Evolutionary conservation across 2,329 filamentous ascomycete genomes (phyloP).

Genomic region (Xylaria digitata): DNA sequence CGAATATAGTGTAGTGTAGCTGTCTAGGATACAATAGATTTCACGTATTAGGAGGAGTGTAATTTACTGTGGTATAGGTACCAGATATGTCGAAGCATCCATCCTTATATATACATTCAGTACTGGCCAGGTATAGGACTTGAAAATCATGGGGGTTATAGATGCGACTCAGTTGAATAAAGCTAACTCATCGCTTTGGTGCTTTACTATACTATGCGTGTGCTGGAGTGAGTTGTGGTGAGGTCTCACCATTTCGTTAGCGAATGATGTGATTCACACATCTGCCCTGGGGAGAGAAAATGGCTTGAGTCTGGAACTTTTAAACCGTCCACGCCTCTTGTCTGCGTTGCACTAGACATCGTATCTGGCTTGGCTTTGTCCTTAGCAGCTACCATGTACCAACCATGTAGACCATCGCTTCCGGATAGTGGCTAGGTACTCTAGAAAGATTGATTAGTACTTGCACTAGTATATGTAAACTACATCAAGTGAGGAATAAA

Average conservation of each 20-base stretch:
- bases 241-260: constrained; percentile 13
- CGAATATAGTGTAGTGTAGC: not conserved
- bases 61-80: too few species aligned
- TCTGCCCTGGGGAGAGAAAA: not conserved
- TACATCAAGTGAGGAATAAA: not conserved
- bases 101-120: not conserved
- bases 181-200: not conserved
- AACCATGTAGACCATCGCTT: too few species aligned
- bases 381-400: not conserved
- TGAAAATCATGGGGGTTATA: not conserved
- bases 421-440: too few species aligned
- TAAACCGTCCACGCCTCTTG: constrained; percentile 12
- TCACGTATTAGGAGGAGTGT: too few species aligned
- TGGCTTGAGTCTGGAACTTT: constrained; percentile 31
- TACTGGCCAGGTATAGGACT: not conserved
- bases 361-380: not conserved
- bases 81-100: too few species aligned
- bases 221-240: not conserved
- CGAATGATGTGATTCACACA: constrained; percentile 19
- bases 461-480: not conserved
- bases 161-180: not conserved
- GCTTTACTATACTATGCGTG: not conserved
- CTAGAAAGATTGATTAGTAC: too few species aligned
- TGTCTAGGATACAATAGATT: too few species aligned
- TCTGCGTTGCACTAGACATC: constrained; percentile 16